Percentiles rank a stretch among this genome's conserved stretches.
Evolutionary conservation across 768 basidiomycete genomes (phyloP).

Genomic region (Hypsizygus marmoreus): DNA sequence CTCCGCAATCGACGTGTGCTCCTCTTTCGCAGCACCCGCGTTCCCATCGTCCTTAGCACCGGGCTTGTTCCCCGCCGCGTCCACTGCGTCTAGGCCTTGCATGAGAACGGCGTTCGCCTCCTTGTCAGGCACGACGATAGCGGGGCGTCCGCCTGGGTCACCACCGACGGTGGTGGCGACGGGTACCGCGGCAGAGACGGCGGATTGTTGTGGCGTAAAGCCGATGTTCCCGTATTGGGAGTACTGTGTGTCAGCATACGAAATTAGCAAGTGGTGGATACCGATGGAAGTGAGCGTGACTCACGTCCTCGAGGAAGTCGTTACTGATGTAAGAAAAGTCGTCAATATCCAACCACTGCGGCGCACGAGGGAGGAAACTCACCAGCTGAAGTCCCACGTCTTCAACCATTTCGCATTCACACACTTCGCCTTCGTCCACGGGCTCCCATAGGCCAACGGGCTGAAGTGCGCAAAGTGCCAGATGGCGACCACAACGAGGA

Average conservation of each 20-base stretch:
- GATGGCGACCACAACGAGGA: constrained; percentile 70
- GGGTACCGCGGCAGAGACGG: constrained; percentile 39
- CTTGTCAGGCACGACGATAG: constrained; percentile 55
- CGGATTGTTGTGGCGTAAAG: constrained; percentile 41
- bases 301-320: constrained; percentile 69
- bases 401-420: constrained; percentile 79
- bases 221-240: constrained; percentile 47
- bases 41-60: constrained; percentile 5
- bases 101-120: constrained; percentile 11
- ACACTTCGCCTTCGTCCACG: constrained; percentile 87
- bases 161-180: constrained; percentile 52
- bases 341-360: neutral
- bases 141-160: constrained; percentile 52
- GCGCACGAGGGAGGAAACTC: constrained; percentile 18
- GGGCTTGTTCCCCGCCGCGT: constrained; percentile 7
- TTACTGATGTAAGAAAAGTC: constrained; percentile 39
- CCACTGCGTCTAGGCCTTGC: constrained; percentile 6
- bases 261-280: constrained; percentile 4
- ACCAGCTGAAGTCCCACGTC: constrained; percentile 97
- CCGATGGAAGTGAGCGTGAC: constrained; percentile 23
- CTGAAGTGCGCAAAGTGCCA: constrained; percentile 81
- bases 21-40: constrained; percentile 20
- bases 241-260: constrained; percentile 43
- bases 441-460: constrained; percentile 79
- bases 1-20: constrained; percentile 39